Evolutionary conservation across 2,329 filamentous ascomycete genomes (phyloP).

Genomic region (Drechslera avenae): DNA sequence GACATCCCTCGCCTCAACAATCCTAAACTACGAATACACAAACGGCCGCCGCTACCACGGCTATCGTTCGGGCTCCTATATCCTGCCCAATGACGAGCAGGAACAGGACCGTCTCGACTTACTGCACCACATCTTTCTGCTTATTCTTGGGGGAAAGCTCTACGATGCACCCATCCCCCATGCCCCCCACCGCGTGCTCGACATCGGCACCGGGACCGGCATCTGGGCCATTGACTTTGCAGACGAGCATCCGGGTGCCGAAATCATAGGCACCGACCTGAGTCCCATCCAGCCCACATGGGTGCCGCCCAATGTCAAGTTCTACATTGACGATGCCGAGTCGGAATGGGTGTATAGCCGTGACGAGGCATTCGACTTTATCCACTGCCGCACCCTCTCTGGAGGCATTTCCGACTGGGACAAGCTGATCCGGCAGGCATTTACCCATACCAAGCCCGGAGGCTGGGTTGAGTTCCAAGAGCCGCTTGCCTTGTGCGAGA

Average conservation of each 20-base stretch:
- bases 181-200: constrained; percentile 35
- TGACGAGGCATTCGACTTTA: constrained; percentile 45
- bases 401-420: constrained; percentile 45
- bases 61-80: constrained; percentile 44
- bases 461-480: constrained; percentile 48
- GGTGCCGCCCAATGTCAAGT: constrained; percentile 49
- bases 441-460: constrained; percentile 36
- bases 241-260: constrained; percentile 40
- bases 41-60: constrained; percentile 49
- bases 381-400: constrained; percentile 40
- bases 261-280: constrained; percentile 47
- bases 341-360: constrained; percentile 45
- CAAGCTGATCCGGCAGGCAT: constrained; percentile 30
- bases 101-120: constrained; percentile 49
- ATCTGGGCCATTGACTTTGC: constrained; percentile 50
- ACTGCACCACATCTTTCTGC: constrained; percentile 46
- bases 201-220: constrained; percentile 50
- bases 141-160: constrained; percentile 46
- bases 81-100: constrained; percentile 47
- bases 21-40: constrained; percentile 47
- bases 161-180: constrained; percentile 38
- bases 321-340: constrained; percentile 52
- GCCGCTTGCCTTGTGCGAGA: constrained; percentile 38
- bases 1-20: constrained; percentile 45
- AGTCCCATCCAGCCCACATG: constrained; percentile 47